Evolutionary conservation across 202 grass and related monocot species (phyloP).

Genomic region (Schoenoplectus tabernaemontani): DNA sequence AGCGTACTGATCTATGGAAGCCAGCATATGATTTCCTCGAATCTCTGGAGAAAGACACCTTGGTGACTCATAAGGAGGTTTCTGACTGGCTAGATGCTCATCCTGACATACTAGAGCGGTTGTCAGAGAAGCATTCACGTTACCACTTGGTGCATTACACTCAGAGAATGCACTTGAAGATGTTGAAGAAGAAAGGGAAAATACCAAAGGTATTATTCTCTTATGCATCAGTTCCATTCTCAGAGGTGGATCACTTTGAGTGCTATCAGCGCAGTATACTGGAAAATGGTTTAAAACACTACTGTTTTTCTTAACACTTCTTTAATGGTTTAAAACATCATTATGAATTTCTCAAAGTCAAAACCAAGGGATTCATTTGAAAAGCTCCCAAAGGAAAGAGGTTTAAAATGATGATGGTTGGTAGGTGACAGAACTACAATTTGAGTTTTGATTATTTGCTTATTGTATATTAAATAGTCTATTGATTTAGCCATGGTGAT

Average conservation of each 20-base stretch:
- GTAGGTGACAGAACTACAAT: no score
- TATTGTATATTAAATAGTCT: no score
- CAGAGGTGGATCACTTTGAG: neutral
- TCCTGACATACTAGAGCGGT: conserved; percentile 45
- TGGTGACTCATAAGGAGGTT: conserved; percentile 68
- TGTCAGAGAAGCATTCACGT: conserved; percentile 86
- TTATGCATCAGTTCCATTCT: conserved; percentile 18
- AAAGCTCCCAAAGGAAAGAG: no score
- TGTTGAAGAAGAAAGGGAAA: conserved; percentile 91
- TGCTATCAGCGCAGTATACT: neutral
- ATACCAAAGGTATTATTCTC: conserved; percentile 66
- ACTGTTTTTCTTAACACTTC: neutral
- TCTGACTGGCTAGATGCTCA: conserved; percentile 74
- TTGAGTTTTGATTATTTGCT: no score
- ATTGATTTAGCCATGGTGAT: no score
- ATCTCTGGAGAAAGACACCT: conserved; percentile 55
- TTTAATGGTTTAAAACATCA: no score
- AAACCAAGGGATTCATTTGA: no score
- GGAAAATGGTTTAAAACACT: no score
- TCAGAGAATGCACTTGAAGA: conserved; percentile 90
- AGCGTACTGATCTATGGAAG: conserved; percentile 90
- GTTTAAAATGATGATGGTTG: no score
- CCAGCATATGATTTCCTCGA: conserved; percentile 81
- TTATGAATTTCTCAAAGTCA: no score
- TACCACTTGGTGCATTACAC: conserved; percentile 96